phyloP scores from a whole-genome alignment of 371 early-diverging fungal genomes.

The Mortierella sp. region DNA sequence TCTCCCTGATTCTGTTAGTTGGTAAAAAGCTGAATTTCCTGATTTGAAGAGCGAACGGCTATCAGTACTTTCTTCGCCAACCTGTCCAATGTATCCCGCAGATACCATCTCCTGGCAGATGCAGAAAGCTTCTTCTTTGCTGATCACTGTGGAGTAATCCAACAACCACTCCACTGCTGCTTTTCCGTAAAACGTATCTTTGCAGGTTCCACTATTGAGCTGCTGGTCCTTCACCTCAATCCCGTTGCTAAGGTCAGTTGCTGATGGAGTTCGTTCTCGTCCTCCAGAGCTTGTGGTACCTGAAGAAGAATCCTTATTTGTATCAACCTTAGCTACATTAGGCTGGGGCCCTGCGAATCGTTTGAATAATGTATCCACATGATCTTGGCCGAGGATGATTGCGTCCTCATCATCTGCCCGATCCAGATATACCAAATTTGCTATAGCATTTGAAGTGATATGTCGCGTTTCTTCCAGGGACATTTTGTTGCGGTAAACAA shows the following conservation, averaged over 20 bases:
- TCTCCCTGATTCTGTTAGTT: conserved; percentile 66
- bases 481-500: conserved; percentile 51
- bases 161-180: conserved; percentile 73
- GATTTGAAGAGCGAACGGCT: conserved; percentile 60
- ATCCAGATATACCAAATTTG: conserved; percentile 46
- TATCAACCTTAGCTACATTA: conserved; percentile 18
- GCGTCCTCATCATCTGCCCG: conserved; percentile 55
- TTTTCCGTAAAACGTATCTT: conserved; percentile 49
- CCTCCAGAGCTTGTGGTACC: conserved; percentile 8
- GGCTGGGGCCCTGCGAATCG: conserved; percentile 56
- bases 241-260: conserved; percentile 40
- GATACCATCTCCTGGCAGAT: conserved; percentile 68
- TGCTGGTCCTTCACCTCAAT: conserved; percentile 57
- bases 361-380: conserved; percentile 51
- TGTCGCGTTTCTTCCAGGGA: conserved; percentile 38
- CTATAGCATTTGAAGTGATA: conserved; percentile 37
- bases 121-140: conserved; percentile 71
- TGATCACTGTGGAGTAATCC: conserved; percentile 69
- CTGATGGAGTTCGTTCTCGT: conserved; percentile 28
- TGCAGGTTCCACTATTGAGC: conserved; percentile 35
- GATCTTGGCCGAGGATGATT: conserved; percentile 34
- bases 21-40: conserved; percentile 64
- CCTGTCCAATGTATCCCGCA: conserved; percentile 68
- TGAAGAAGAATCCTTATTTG: neutral
- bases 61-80: conserved; percentile 57